Percentiles rank a stretch among this genome's conserved stretches.
phyloP scores from a whole-genome alignment of 805 yeast species.

The Spathaspora arborariae region DNA sequence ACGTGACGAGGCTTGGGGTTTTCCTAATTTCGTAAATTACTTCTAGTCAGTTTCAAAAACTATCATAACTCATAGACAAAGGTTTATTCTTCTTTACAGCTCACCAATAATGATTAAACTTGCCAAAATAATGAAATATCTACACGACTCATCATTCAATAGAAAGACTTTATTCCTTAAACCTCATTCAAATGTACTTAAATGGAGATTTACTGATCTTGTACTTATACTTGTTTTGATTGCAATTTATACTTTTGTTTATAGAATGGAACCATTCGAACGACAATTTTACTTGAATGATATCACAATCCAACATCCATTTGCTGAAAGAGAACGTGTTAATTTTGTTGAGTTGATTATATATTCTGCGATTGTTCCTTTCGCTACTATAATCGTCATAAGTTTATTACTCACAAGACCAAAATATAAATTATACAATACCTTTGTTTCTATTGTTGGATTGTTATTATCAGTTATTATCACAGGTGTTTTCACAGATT shows the following conservation, averaged over 20 bases:
- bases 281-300: slow-evolving; percentile 78
- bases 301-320: slow-evolving; percentile 75
- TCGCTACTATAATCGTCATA: slow-evolving; percentile 29
- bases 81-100: not conserved
- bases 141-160: slow-evolving; percentile 19
- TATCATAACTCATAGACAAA: too few species aligned
- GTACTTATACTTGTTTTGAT: slow-evolving; percentile 19
- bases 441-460: slow-evolving; percentile 67
- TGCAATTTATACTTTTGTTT: slow-evolving; percentile 19
- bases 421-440: slow-evolving; percentile 52
- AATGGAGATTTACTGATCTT: slow-evolving; percentile 27
- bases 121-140: slow-evolving; percentile 10
- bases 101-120: not conserved
- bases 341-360: slow-evolving; percentile 49
- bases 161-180: slow-evolving; percentile 25
- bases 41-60: too few species aligned
- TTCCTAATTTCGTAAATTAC: too few species aligned
- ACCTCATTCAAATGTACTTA: slow-evolving; percentile 13
- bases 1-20: too few species aligned
- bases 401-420: slow-evolving; percentile 45
- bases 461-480: slow-evolving; percentile 55
- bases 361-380: slow-evolving; percentile 53
- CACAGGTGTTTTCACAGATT: slow-evolving; percentile 64
- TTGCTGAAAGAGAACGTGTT: slow-evolving; percentile 71
- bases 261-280: slow-evolving; percentile 55